These are phyloP conservation scores for Solanum gandarillasii DNA, from an alignment of 257 asterid species.

Conservation along the genomic window DNA sequence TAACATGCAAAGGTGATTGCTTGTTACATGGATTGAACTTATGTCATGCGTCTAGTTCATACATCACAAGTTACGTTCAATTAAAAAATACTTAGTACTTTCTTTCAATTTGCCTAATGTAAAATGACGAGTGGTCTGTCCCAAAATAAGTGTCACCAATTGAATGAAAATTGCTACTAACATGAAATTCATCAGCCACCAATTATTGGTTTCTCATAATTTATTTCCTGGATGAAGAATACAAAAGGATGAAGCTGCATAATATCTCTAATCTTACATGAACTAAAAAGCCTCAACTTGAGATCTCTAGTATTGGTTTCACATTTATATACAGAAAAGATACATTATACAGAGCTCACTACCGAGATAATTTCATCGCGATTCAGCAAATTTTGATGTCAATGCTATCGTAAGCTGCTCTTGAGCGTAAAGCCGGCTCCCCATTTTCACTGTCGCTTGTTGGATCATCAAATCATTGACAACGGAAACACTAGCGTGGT, in stretches of 20 bases:
- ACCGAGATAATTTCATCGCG: slow-evolving; percentile 16
- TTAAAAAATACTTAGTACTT: not conserved
- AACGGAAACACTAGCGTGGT: slow-evolving; percentile 71
- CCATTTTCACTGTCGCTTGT: slow-evolving; percentile 77
- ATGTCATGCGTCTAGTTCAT: not conserved
- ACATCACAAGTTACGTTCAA: not conserved
- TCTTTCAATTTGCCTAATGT: not conserved
- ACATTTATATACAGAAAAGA: slow-evolving; percentile 4
- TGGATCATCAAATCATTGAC: slow-evolving; percentile 81
- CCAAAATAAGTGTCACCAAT: not conserved
- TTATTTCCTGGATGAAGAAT: not conserved
- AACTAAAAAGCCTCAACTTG: not conserved
- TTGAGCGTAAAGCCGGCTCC: slow-evolving; percentile 42
- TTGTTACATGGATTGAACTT: not conserved
- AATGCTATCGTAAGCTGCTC: slow-evolving; percentile 64
- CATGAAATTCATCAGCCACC: not conserved
- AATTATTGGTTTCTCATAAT: not conserved
- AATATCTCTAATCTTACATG: not conserved
- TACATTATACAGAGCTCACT: not conserved
- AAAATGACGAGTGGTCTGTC: not conserved
- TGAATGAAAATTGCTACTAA: not conserved
- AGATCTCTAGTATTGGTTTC: not conserved
- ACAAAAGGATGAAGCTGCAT: not conserved
- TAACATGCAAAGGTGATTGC: not conserved
- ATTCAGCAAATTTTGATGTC: slow-evolving; percentile 38